Evolutionary conservation across 1,284 basidiomycete species (phyloP).

Genomic region (Irpex sp.): DNA sequence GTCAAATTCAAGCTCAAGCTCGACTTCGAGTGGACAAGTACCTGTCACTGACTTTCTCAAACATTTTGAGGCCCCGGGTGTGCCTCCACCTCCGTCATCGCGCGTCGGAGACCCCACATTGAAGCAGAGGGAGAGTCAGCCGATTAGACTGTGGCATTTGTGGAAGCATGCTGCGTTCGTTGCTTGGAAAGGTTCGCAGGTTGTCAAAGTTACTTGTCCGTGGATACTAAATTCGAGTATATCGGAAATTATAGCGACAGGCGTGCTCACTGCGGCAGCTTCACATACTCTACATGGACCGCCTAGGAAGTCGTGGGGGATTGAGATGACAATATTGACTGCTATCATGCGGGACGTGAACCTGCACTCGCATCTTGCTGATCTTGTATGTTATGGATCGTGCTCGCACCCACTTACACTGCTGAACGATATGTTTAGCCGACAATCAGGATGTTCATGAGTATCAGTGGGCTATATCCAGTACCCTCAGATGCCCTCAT

Average conservation of each 20-base stretch:
- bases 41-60: slow-evolving; percentile 35
- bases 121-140: slow-evolving; percentile 48
- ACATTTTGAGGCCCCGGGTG: slow-evolving; percentile 65
- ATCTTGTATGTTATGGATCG: slow-evolving; percentile 57
- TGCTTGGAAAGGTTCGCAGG: slow-evolving; percentile 57
- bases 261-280: slow-evolving; percentile 65
- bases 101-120: slow-evolving; percentile 59
- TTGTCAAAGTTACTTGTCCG: background rate
- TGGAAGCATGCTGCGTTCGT: slow-evolving; percentile 67
- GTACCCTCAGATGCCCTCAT: slow-evolving; percentile 92
- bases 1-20: slow-evolving; percentile 1
- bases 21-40: background rate
- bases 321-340: slow-evolving; percentile 84
- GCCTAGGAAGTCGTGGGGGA: slow-evolving; percentile 81
- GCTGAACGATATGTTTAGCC: slow-evolving; percentile 34
- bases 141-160: slow-evolving; percentile 60
- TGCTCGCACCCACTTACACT: slow-evolving; percentile 1
- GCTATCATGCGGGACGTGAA: slow-evolving; percentile 85
- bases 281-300: slow-evolving; percentile 79
- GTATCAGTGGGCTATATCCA: slow-evolving; percentile 80
- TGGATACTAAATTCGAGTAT: background rate
- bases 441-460: slow-evolving; percentile 78
- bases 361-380: slow-evolving; percentile 80
- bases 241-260: slow-evolving; percentile 46
- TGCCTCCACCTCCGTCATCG: slow-evolving; percentile 66